Evolutionary conservation across 257 asterid species (phyloP).

Genomic region (Nicotiana undulata): DNA sequence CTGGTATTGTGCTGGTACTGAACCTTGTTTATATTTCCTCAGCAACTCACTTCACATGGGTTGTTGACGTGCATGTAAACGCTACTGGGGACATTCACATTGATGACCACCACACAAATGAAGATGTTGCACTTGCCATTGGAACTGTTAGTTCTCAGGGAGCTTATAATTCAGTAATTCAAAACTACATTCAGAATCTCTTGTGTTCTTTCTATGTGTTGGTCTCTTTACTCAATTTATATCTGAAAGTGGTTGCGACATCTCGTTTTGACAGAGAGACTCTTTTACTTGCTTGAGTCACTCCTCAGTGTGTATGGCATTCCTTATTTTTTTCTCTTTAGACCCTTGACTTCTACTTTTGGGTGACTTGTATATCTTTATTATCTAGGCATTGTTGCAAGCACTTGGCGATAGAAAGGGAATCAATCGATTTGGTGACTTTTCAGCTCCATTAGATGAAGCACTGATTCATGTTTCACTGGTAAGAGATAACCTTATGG

Average conservation of each 20-base stretch:
- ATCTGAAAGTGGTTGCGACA: not conserved
- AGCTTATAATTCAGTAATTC: not conserved
- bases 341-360: not conserved
- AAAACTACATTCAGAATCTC: not conserved
- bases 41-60: constrained; percentile 98
- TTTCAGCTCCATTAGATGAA: constrained; percentile 98
- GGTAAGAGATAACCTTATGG: constrained; percentile 30
- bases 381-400: constrained; percentile 69
- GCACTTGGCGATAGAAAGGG: constrained; percentile 97
- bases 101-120: constrained; percentile 95
- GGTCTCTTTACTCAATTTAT: not conserved
- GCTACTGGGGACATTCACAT: constrained; percentile 89
- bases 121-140: constrained; percentile 82
- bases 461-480: constrained; percentile 87
- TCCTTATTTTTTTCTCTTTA: not conserved
- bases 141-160: constrained; percentile 56
- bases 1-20: constrained; percentile 7
- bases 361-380: not conserved
- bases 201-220: not conserved
- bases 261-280: not conserved
- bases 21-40: constrained; percentile 18
- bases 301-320: not conserved
- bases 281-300: not conserved
- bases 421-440: constrained; percentile 86
- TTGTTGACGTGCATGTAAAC: constrained; percentile 71